Base-by-base conservation (phyloP, 139 green algal genomes). In the Chlamydomonas applanata region DNA sequence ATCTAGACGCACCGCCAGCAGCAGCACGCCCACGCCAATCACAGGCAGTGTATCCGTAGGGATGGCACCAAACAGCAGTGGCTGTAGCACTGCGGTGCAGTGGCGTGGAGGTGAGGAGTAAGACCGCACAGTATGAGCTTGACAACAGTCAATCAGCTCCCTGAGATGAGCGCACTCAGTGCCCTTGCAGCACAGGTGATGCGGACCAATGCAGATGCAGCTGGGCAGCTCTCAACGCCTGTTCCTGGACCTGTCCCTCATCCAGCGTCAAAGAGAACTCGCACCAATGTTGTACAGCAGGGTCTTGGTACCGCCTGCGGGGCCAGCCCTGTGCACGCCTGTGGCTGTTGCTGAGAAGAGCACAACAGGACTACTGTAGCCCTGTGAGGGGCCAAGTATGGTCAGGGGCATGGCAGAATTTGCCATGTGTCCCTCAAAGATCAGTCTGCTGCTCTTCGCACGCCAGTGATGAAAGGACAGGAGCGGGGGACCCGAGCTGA, bases 271-370 rank as follows among this genome's bases (percentile, higher is more conserved):
- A n/a, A n/a, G n/a, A n/a, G n/a, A n/a, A 1, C 9, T 20, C 78
- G 24, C 13, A 85, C 82, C 82, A 45, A 88, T 85, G 61, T 85
- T 83, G 44, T 76, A 88, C 0, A 83, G 62, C 2, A 88, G 79
- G 25, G 75, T 61, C 9, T 46, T 57, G 7, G 64, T 35, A 0
- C 79, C 78, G 20, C 34, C 79, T 33, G 11, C 46, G 1, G 75
- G 75, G 2, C 82, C 82, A 67, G 82, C 75, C 17, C 75, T 57
- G 34, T 85, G 82, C 3, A 88, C 76, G 29, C 73, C 76, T 2
- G 76, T 22, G 27, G 69, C 34, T 11, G 9, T 19, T 0, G 82
- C 82, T 19, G 60, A 77, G 1, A 88, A 45, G 53, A 78, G 45
- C 0, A 85, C 64, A 1, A 67, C 19, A 3, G 79, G 72, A 1